A percentile compares a stretch with the other conserved stretches of the same genome.
These are phyloP conservation scores for Canavalia gladiata DNA, from an alignment of 306 rosid genomes.

Conservation along the genomic window DNA sequence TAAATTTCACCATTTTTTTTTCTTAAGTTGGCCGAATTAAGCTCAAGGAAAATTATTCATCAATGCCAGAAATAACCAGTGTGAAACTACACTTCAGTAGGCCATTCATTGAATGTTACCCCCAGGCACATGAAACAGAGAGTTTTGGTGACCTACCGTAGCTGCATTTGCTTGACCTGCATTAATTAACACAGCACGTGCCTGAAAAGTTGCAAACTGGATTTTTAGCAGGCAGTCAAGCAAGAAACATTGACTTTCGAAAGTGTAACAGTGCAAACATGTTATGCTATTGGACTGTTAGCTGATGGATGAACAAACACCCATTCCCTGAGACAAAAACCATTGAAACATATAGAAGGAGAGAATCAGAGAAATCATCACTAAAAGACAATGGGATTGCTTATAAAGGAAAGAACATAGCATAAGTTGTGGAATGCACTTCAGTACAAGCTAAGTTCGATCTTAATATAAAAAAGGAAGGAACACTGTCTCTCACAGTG, in stretches of 20 bases:
- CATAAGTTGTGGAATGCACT: background rate
- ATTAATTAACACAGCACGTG: constrained; percentile 89
- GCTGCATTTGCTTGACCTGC: constrained; percentile 99
- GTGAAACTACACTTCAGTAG: constrained; percentile 28
- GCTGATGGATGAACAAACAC: constrained; percentile 7
- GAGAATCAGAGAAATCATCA: background rate
- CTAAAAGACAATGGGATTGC: background rate
- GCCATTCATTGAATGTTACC: constrained; percentile 18
- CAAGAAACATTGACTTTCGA: constrained; percentile 21
- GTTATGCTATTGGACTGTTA: background rate
- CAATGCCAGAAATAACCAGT: background rate
- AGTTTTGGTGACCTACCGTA: constrained; percentile 60
- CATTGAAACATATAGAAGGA: constrained; percentile 12
- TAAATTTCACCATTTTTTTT: background rate
- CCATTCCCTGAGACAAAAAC: constrained; percentile 22
- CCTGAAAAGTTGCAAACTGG: constrained; percentile 63
- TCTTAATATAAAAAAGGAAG: constrained; percentile 19
- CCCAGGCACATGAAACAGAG: constrained; percentile 23
- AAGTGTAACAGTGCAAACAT: constrained; percentile 18
- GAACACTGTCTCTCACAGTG: constrained; percentile 59
- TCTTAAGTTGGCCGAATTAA: constrained; percentile 1
- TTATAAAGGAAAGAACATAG: constrained; percentile 13
- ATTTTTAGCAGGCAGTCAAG: constrained; percentile 39
- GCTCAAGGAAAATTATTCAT: constrained; percentile 10
- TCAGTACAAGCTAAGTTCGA: constrained; percentile 22